Conservation (phyloP, 2,329 filamentous ascomycete genomes). For the Ramularia collo-cygni region DNA sequence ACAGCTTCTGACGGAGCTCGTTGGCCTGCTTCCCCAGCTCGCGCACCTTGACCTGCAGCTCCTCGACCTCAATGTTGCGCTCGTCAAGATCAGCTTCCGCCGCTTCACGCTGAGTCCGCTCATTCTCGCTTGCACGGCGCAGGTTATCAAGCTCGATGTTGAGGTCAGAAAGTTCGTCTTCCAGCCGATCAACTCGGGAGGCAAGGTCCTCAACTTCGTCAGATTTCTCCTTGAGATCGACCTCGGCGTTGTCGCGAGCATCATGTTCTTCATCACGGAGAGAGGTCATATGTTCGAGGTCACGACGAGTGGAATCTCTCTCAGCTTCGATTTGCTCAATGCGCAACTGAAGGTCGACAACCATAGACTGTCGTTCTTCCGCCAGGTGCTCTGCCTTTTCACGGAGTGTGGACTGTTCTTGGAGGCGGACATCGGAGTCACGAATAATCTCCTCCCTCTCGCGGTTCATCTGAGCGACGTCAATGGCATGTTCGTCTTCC, state of each 20-base stretch:
- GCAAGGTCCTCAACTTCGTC: constrained; percentile 34
- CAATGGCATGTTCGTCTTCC: constrained; percentile 33
- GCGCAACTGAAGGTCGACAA: constrained; percentile 34
- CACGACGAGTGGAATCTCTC: constrained; percentile 27
- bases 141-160: constrained; percentile 32
- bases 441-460: constrained; percentile 32
- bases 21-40: constrained; percentile 41
- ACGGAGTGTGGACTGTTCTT: constrained; percentile 32
- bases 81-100: constrained; percentile 39
- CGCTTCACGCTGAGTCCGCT: constrained; percentile 38
- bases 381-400: constrained; percentile 34
- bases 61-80: constrained; percentile 35
- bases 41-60: constrained; percentile 35
- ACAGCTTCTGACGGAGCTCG: constrained; percentile 42
- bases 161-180: constrained; percentile 27
- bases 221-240: constrained; percentile 32
- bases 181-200: constrained; percentile 28
- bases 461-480: constrained; percentile 33
- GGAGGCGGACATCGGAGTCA: constrained; percentile 33
- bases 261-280: constrained; percentile 31
- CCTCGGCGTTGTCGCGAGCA: constrained; percentile 30
- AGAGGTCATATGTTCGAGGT: constrained; percentile 30
- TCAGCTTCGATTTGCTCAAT: constrained; percentile 33
- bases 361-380: constrained; percentile 33
- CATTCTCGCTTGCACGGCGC: constrained; percentile 33